Percentiles rank a stretch among this genome's conserved stretches.
Conservation (phyloP, 257 asterid genomes). For the Solanum microdontum region DNA sequence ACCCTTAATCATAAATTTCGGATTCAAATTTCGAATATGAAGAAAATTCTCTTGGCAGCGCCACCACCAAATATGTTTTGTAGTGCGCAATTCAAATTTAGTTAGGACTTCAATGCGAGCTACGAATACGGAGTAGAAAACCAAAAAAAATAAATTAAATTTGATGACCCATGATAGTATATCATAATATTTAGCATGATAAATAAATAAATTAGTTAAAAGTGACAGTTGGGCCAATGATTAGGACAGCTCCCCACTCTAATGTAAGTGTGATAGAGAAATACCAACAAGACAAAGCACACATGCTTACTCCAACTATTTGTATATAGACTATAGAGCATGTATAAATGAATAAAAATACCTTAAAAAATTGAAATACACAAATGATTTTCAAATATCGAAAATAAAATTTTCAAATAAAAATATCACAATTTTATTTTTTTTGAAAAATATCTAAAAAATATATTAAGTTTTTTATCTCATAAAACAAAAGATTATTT, state of each 20-base stretch:
- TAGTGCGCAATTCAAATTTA: too few relatives aligned
- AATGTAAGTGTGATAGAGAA: background rate
- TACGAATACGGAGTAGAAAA: too few relatives aligned
- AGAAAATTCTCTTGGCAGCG: rapidly evolving
- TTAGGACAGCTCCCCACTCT: background rate
- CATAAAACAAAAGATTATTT: background rate
- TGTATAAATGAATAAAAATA: background rate
- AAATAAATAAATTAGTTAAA: background rate
- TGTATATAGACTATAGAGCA: background rate
- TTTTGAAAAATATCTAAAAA: too few relatives aligned
- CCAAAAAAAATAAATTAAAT: too few relatives aligned
- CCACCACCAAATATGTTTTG: background rate
- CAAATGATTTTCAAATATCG: too few relatives aligned
- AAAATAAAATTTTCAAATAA: background rate
- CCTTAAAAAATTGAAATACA: background rate
- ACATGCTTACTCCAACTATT: background rate
- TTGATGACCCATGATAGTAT: background rate
- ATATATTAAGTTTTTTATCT: background rate
- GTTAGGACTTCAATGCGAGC: rapidly evolving
- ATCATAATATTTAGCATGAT: background rate
- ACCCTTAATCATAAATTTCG: too few relatives aligned
- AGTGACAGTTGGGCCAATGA: background rate
- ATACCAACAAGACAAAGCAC: background rate
- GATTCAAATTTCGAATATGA: too few relatives aligned
- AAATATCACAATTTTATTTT: too few relatives aligned